A percentile compares a stretch with the other conserved stretches of the same genome.
These are phyloP conservation scores for Lenwebbia sp. DNA, from an alignment of 345 rosid genomes.

Conservation along the genomic window DNA sequence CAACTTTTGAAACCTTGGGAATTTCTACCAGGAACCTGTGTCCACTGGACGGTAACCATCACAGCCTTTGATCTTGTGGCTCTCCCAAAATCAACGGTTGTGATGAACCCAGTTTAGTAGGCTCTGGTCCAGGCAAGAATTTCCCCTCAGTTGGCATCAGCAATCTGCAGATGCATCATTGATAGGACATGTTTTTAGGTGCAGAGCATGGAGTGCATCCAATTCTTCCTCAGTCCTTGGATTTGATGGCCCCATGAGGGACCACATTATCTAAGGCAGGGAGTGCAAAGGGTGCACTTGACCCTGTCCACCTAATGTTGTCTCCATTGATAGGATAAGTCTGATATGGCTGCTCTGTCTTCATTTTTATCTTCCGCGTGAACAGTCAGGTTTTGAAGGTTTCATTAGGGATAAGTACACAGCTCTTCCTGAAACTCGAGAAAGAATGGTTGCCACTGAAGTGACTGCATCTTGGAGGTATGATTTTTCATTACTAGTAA, in stretches of 20 bases:
- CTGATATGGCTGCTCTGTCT: not conserved
- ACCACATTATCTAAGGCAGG: not conserved
- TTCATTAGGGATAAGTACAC: slow-evolving; percentile 85
- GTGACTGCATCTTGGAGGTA: slow-evolving; percentile 88
- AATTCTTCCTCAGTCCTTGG: not conserved
- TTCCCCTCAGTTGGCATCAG: not conserved
- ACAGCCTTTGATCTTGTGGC: not conserved
- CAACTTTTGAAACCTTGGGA: not conserved
- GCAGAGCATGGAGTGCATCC: not conserved
- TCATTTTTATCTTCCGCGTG: not conserved
- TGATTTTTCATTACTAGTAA: not conserved
- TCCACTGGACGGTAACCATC: not conserved
- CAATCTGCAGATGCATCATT: not conserved
- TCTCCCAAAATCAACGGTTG: not conserved
- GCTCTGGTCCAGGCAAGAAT: not conserved
- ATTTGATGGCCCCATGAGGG: not conserved
- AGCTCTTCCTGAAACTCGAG: slow-evolving; percentile 79
- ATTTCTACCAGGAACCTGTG: not conserved
- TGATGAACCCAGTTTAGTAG: not conserved
- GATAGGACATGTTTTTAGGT: not conserved
- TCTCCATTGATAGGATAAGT: not conserved
- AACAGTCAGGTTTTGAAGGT: slow-evolving; percentile 96
- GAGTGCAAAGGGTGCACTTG: not conserved
- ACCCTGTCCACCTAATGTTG: not conserved
- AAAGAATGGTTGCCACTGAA: slow-evolving; percentile 85